phyloP scores from a whole-genome alignment of 352 stramenopile species.

The Pythium biforme region DNA sequence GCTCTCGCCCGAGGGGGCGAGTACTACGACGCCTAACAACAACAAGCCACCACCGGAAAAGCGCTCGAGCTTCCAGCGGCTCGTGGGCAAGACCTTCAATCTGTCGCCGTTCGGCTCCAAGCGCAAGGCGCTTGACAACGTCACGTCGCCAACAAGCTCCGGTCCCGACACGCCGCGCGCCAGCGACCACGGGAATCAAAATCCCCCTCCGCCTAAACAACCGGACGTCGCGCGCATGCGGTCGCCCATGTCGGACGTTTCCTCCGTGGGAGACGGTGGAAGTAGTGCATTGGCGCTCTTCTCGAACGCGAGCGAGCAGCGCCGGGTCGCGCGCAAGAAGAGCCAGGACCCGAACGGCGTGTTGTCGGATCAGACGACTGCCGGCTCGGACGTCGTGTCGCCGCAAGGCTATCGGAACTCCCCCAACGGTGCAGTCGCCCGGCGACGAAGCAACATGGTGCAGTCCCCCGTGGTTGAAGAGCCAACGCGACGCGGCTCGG shows the following conservation, averaged over 20 bases:
- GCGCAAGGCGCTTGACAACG: slow-evolving; percentile 29
- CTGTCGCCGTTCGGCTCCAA: slow-evolving; percentile 59
- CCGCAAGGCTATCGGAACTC: slow-evolving; percentile 10
- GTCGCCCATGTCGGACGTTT: slow-evolving; percentile 21
- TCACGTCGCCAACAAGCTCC: slow-evolving; percentile 17
- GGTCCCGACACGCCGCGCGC: slow-evolving; percentile 11
- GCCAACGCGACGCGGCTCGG: slow-evolving; percentile 24
- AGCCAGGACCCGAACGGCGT: slow-evolving; percentile 16
- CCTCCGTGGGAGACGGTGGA: slow-evolving; percentile 3
- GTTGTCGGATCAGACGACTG: slow-evolving; percentile 14
- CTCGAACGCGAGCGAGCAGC: slow-evolving; percentile 7
- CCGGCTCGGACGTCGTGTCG: slow-evolving; percentile 16
- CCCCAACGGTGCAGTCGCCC: background rate
- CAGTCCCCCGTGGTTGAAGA: slow-evolving; percentile 16
- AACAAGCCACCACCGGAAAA: slow-evolving; percentile 27
- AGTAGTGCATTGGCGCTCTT: background rate
- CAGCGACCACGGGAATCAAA: background rate
- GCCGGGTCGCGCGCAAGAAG: slow-evolving; percentile 9
- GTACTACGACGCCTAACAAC: background rate
- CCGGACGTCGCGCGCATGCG: slow-evolving; percentile 6
- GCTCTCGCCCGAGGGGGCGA: background rate
- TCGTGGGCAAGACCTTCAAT: slow-evolving; percentile 59
- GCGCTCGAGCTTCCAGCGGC: slow-evolving; percentile 60
- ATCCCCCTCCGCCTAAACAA: background rate
- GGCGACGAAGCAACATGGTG: slow-evolving; percentile 20